phyloP scores from a whole-genome alignment of 352 stramenopile species.

The Phytophthora rubi region DNA sequence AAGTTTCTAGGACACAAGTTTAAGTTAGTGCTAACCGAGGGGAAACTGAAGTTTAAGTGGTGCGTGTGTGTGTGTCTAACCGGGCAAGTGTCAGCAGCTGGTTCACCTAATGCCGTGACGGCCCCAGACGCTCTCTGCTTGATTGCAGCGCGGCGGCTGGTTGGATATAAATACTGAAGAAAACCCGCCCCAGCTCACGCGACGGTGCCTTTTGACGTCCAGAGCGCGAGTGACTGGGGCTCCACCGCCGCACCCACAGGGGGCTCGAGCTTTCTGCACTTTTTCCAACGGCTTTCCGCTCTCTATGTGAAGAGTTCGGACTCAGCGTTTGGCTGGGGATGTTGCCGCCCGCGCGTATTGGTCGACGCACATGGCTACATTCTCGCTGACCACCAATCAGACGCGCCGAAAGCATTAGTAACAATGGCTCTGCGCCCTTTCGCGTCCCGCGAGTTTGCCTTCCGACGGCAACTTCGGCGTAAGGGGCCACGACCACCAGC shows the following conservation, averaged over 20 bases:
- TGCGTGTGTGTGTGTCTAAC: neutral
- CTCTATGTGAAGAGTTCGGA: slow-evolving; percentile 39
- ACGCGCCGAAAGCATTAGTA: neutral
- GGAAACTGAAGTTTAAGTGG: neutral
- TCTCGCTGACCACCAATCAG: neutral
- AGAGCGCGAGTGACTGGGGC: slow-evolving; percentile 14
- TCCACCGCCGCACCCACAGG: neutral
- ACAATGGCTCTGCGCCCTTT: neutral
- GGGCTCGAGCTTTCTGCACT: slow-evolving; percentile 39
- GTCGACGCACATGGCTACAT: slow-evolving; percentile 15
- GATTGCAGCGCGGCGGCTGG: neutral
- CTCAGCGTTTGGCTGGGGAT: slow-evolving; percentile 5
- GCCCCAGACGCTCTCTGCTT: slow-evolving; percentile 4
- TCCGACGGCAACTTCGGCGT: neutral
- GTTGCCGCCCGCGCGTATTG: neutral
- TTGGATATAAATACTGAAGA: slow-evolving; percentile 27
- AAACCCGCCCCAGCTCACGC: slow-evolving; percentile 5
- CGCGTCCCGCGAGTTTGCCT: neutral
- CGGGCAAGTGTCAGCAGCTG: slow-evolving; percentile 10
- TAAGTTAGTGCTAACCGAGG: neutral
- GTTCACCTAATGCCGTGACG: neutral
- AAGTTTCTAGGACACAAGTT: neutral
- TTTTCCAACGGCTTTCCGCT: slow-evolving; percentile 53
- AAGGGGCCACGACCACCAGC: neutral
- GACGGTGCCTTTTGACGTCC: slow-evolving; percentile 11